Evolutionary conservation across 345 rosid species (phyloP).

Genomic region (Salix caprea): DNA sequence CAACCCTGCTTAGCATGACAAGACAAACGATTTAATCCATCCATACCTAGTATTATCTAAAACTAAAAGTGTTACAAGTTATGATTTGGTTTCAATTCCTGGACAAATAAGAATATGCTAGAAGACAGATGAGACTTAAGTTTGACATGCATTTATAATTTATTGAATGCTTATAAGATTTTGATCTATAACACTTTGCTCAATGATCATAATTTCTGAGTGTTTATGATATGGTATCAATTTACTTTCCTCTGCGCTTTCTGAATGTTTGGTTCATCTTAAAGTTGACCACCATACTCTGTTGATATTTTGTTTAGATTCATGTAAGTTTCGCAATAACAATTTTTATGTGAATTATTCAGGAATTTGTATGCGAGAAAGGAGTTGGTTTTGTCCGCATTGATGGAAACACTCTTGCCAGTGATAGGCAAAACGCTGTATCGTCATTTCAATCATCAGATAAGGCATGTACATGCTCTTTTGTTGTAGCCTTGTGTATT

Average conservation of each 20-base stretch:
- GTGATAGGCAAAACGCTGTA: slow-evolving; percentile 89
- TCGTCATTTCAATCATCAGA: slow-evolving; percentile 58
- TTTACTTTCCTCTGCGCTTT: neutral
- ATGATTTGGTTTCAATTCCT: no score
- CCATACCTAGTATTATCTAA: no score
- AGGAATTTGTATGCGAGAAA: slow-evolving; percentile 87
- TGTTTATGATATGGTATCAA: no score
- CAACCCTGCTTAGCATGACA: no score
- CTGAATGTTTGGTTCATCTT: neutral
- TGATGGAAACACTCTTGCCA: slow-evolving; percentile 85
- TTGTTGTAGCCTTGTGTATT: neutral
- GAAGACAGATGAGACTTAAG: no score
- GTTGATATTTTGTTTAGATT: neutral
- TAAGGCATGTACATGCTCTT: slow-evolving; percentile 38
- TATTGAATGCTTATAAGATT: no score
- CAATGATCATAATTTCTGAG: no score
- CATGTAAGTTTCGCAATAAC: neutral
- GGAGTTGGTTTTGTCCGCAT: slow-evolving; percentile 78
- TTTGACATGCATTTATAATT: no score
- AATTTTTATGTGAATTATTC: slow-evolving; percentile 21
- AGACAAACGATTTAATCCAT: no score
- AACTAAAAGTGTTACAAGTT: no score
- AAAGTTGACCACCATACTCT: neutral
- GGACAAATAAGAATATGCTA: no score
- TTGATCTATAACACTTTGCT: no score